Evolutionary conservation across 2,329 filamentous ascomycete genomes (phyloP), one percentile per base, ranked within the genome.

Genomic region (Aspergillus sp.): DNA sequence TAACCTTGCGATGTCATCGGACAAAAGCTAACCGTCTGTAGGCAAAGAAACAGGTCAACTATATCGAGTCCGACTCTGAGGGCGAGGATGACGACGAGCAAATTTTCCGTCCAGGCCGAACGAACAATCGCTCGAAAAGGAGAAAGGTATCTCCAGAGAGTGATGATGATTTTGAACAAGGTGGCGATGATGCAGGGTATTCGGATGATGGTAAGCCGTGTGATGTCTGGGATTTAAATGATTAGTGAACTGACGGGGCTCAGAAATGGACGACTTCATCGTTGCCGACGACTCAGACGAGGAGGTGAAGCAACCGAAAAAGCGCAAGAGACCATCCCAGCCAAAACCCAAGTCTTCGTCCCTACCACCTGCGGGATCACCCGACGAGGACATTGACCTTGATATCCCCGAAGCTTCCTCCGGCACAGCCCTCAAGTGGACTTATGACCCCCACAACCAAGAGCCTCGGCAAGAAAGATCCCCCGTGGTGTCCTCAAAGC

Each of bases 281-380:
- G 91, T 88, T 4, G 85, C 88, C 0, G 92, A 97, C 63, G 90
- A 95, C 40, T 93, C 90, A 0, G 91, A 96, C 45, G 88, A 85
- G 16, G 81, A 83, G 66, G 79, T 56, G 59, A 77, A 62, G 68
- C 71, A 79, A 20, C 77, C 87, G 0, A 88, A 84, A 67, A 96
- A 96, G 73, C 80, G 87, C 45, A 93, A 93, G 68, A 80, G 83
- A 63, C 76, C 84, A 6, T 58, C 73, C 49, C 68, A 79, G 58
- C 14, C 66, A 50, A 50, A 73, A 59, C 64, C 60, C 50, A 69
- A 68, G 43, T 59, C 63, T n/a, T 69, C 70, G 3, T 63, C 69
- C 16, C 52, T 63, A 3, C 61, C 84, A 0, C 75, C 81, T 1
- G 79, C 83, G 1, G 75, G 81, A 1, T 78, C 82, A 19, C 70